Conservation (phyloP, 768 basidiomycete genomes). For the Boletellus ananiceps region DNA sequence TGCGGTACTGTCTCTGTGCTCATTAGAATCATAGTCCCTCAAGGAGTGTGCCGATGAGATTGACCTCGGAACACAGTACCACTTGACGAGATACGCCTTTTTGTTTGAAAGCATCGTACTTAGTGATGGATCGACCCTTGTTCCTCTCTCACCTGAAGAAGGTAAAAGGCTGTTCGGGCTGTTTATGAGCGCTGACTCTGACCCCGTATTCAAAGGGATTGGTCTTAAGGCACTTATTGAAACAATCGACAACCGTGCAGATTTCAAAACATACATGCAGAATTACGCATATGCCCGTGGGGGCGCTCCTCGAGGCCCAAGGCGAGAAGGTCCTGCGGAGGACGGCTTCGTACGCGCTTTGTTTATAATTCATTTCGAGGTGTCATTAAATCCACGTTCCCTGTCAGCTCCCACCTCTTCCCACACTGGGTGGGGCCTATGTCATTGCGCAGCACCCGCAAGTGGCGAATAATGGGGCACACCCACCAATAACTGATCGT, state of each 20-base stretch:
- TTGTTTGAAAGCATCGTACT: constrained; percentile 88
- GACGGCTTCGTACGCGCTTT: constrained; percentile 83
- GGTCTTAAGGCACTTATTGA: constrained; percentile 87
- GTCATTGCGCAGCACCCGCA: constrained; percentile 23
- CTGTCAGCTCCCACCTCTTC: constrained; percentile 58
- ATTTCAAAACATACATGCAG: constrained; percentile 97
- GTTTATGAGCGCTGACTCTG: neutral
- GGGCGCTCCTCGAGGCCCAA: constrained; percentile 59
- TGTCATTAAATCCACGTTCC: constrained; percentile 2
- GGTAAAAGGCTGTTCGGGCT: constrained; percentile 38
- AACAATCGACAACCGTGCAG: constrained; percentile 87
- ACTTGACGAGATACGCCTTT: constrained; percentile 91
- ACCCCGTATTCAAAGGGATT: constrained; percentile 36
- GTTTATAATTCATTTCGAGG: constrained; percentile 3
- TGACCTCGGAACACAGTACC: constrained; percentile 97
- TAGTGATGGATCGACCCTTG: constrained; percentile 81
- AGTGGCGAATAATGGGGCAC: constrained; percentile 25
- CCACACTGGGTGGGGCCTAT: constrained; percentile 36
- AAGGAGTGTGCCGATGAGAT: constrained; percentile 97
- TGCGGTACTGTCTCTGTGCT: constrained; percentile 1
- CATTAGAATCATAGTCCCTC: constrained; percentile 51
- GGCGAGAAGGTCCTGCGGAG: constrained; percentile 83
- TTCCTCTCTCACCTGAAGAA: constrained; percentile 66
- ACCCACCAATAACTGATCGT: constrained; percentile 45
- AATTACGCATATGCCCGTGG: constrained; percentile 92